Conservation (phyloP, 2,329 filamentous ascomycete species). For the Pyrenophora seminiperda region DNA sequence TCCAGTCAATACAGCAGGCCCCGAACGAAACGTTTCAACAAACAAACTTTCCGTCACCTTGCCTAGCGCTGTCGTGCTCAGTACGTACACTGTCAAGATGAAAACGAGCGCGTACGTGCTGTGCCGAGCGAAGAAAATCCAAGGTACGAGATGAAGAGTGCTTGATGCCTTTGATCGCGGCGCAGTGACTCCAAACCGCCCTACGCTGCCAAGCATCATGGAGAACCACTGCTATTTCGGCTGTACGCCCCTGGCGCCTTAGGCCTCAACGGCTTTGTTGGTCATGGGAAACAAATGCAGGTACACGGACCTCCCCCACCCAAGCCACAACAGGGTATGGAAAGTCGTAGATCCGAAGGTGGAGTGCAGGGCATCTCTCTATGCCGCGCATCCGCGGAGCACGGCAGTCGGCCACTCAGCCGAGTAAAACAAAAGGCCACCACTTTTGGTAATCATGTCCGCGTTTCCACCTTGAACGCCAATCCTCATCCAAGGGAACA, state of each 20-base stretch:
- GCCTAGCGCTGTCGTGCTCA: not conserved
- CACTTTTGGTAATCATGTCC: not conserved
- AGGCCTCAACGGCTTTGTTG: slow-evolving; percentile 21
- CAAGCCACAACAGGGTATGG: slow-evolving; percentile 13
- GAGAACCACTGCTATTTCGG: slow-evolving; percentile 30
- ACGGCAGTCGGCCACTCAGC: slow-evolving; percentile 26
- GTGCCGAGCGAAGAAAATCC: slow-evolving; percentile 3
- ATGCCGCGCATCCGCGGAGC: slow-evolving; percentile 14
- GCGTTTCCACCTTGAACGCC: slow-evolving; percentile 13
- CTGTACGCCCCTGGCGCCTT: slow-evolving; percentile 20
- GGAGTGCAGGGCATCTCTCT: slow-evolving; percentile 16
- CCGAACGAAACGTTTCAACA: slow-evolving; percentile 31
- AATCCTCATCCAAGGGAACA: slow-evolving; percentile 4
- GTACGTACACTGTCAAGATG: not conserved
- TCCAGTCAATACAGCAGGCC: slow-evolving; percentile 11
- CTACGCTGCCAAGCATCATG: slow-evolving; percentile 27
- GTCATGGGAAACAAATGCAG: slow-evolving; percentile 25
- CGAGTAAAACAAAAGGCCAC: slow-evolving; percentile 33
- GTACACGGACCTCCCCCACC: slow-evolving; percentile 22
- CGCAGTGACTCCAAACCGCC: slow-evolving; percentile 28
- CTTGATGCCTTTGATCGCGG: slow-evolving; percentile 11
- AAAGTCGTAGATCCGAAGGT: slow-evolving; percentile 32
- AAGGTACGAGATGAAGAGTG: slow-evolving; percentile 6
- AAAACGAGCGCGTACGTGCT: slow-evolving; percentile 7
- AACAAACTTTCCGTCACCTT: slow-evolving; percentile 15